phyloP scores from a whole-genome alignment of 331 rosid genomes.

The Malus hybrid region DNA sequence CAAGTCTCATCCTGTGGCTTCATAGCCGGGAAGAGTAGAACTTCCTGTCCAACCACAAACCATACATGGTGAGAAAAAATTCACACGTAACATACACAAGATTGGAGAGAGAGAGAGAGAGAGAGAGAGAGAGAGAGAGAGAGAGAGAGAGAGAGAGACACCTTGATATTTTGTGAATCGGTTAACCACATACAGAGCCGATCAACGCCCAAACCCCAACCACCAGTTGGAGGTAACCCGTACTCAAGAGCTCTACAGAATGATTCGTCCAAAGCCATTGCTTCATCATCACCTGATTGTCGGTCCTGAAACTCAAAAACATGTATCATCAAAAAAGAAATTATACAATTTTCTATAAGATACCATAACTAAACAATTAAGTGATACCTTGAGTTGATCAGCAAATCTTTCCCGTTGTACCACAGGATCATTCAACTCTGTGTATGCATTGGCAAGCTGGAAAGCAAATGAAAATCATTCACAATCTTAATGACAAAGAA shows the following conservation, averaged over 20 bases:
- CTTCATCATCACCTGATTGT: conserved; percentile 94
- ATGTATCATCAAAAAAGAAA: too few relatives aligned
- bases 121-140: too few relatives aligned
- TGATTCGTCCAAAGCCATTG: conserved; percentile 88
- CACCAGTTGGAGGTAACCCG: conserved; percentile 78
- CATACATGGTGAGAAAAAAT: neutral
- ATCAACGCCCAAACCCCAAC: conserved; percentile 59
- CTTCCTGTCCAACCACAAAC: conserved; percentile 27
- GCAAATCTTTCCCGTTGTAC: conserved; percentile 85
- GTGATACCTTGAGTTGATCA: conserved; percentile 74
- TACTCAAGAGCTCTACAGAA: conserved; percentile 90
- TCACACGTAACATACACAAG: neutral
- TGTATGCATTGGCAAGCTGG: conserved; percentile 86
- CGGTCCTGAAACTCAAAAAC: conserved; percentile 52
- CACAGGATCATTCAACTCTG: conserved; percentile 87
- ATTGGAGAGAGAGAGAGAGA: neutral
- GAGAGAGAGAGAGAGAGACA: neutral
- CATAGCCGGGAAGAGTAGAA: conserved; percentile 44
- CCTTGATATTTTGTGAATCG: conserved; percentile 86
- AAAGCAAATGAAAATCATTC: conserved; percentile 11
- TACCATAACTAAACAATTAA: neutral
- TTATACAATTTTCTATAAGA: neutral
- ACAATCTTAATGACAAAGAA: neutral
- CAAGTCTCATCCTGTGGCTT: conserved; percentile 34
- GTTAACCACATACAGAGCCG: conserved; percentile 74